phyloP scores from a whole-genome alignment of 2,329 filamentous ascomycete genomes.

The Paecilomyces niveus region DNA sequence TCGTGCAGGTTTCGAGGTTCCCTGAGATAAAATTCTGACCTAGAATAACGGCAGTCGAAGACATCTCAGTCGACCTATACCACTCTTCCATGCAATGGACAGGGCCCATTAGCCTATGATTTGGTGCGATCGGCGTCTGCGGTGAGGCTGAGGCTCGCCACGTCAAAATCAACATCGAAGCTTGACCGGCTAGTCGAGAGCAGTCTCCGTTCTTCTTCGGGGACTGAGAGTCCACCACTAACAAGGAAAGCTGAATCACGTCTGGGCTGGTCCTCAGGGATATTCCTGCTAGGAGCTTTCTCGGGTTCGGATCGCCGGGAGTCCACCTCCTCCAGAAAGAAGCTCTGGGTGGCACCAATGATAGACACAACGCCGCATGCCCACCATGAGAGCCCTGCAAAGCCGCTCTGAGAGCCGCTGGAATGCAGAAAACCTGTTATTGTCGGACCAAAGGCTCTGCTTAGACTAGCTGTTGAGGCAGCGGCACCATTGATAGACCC shows the following conservation, averaged over 20 bases:
- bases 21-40: background rate
- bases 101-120: background rate
- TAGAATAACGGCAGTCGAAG: background rate
- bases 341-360: slow-evolving; percentile 65
- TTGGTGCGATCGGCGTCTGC: slow-evolving; percentile 7
- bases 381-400: slow-evolving; percentile 93
- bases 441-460: slow-evolving; percentile 80
- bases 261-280: slow-evolving; percentile 16
- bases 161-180: slow-evolving; percentile 24
- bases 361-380: slow-evolving; percentile 70
- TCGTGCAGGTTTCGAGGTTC: background rate
- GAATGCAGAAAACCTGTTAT: slow-evolving; percentile 81
- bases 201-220: slow-evolving; percentile 28
- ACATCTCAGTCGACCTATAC: background rate
- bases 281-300: slow-evolving; percentile 21
- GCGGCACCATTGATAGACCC: slow-evolving; percentile 91
- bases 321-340: slow-evolving; percentile 64
- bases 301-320: slow-evolving; percentile 30
- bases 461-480: slow-evolving; percentile 82
- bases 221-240: slow-evolving; percentile 15
- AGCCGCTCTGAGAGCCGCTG: slow-evolving; percentile 68
- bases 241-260: slow-evolving; percentile 14
- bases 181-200: slow-evolving; percentile 29
- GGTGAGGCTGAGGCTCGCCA: slow-evolving; percentile 18
- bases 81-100: background rate